These are phyloP conservation scores for Monosporascus sp. DNA, from an alignment of 2,329 filamentous ascomycete species.

Conservation along the genomic window DNA sequence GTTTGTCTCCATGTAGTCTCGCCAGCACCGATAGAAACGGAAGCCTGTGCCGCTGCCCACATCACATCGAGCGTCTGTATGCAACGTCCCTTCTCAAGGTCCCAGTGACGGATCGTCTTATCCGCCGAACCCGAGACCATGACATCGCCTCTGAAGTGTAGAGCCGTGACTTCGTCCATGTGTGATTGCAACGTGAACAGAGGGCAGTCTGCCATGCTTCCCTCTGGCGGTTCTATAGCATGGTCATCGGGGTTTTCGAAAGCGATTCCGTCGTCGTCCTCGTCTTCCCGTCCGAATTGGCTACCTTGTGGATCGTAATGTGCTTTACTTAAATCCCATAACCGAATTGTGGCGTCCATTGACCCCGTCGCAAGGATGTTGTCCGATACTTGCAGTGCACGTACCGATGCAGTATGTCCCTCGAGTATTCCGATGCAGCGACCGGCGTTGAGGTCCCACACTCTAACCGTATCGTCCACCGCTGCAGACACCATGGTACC, in stretches of 20 bases:
- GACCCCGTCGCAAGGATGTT: constrained; percentile 93
- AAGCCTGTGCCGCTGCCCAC: constrained; percentile 92
- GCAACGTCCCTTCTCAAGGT: constrained; percentile 93
- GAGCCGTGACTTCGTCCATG: constrained; percentile 87
- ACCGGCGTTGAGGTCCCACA: constrained; percentile 94
- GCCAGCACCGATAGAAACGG: constrained; percentile 58
- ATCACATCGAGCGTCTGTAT: constrained; percentile 96
- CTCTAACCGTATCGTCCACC: constrained; percentile 86
- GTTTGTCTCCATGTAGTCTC: constrained; percentile 69
- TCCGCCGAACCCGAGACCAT: constrained; percentile 94
- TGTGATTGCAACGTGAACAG: constrained; percentile 87
- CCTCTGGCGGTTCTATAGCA: constrained; percentile 63
- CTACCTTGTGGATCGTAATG: constrained; percentile 71
- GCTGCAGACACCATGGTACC: constrained; percentile 90
- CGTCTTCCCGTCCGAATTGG: constrained; percentile 52
- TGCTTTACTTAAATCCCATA: constrained; percentile 91
- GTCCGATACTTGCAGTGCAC: constrained; percentile 88
- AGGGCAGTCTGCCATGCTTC: constrained; percentile 83
- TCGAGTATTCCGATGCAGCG: constrained; percentile 88
- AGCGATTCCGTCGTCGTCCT: constrained; percentile 62
- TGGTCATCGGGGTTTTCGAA: constrained; percentile 68
- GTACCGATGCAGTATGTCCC: constrained; percentile 90
- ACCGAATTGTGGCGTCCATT: constrained; percentile 85
- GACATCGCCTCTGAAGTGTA: constrained; percentile 84
- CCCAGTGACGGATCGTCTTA: constrained; percentile 97